Conservation (phyloP, 495 filamentous ascomycete genomes). For the Neurospora sp. region DNA sequence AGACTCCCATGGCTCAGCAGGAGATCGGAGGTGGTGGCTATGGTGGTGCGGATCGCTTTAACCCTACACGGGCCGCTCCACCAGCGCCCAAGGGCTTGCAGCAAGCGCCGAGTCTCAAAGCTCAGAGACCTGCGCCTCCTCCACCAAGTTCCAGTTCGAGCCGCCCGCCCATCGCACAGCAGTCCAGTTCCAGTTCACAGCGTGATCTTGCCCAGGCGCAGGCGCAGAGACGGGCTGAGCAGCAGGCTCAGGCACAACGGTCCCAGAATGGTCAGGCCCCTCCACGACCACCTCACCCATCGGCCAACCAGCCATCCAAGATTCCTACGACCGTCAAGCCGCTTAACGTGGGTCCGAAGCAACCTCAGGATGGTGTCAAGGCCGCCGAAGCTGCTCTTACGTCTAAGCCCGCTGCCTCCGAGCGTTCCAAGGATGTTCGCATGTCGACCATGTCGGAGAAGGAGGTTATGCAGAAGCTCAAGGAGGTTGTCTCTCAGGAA, state of each 20-base stretch:
- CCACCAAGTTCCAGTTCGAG: conserved; percentile 28
- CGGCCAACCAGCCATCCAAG: conserved; percentile 40
- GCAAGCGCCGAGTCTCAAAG: conserved; percentile 38
- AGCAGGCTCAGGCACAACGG: conserved; percentile 10
- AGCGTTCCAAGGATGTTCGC: conserved; percentile 77
- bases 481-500: conserved; percentile 85
- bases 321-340: conserved; percentile 74
- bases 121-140: conserved; percentile 42
- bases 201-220: conserved; percentile 15
- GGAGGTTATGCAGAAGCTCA: conserved; percentile 91
- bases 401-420: conserved; percentile 52
- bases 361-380: conserved; percentile 56
- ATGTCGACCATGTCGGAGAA: conserved; percentile 96
- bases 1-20: conserved; percentile 72
- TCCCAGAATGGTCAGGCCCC: conserved; percentile 25
- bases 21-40: conserved; percentile 50
- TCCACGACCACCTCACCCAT: conserved; percentile 18
- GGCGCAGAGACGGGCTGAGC: conserved; percentile 22
- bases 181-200: conserved; percentile 26
- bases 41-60: conserved; percentile 56
- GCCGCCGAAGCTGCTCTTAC: conserved; percentile 74
- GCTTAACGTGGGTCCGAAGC: conserved; percentile 79
- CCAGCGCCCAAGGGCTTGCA: conserved; percentile 45
- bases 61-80: conserved; percentile 63
- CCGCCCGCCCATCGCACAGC: conserved; percentile 32